Evolutionary conservation across 495 filamentous ascomycete genomes (phyloP), one percentile per base, ranked within the genome.

Genomic region (Amphirosellinia nigrospora): DNA sequence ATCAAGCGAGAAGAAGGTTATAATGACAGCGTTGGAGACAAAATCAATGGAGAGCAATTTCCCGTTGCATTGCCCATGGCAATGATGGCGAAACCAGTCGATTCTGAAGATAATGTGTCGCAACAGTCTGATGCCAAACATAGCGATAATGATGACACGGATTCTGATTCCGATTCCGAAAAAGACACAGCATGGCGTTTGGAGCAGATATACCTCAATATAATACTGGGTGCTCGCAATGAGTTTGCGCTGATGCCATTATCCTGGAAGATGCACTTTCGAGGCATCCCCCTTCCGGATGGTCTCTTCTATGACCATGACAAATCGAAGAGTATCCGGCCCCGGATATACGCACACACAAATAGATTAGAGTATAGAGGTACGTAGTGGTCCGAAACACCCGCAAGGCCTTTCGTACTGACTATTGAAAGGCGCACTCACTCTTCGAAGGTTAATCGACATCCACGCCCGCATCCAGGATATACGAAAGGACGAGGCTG

Each of bases 181-280:
- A 13, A 34, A 10, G 70, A 73, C 15, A 63, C 64, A 11, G 65
- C 39, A 43, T 76, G 72, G 76, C 76, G 74, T 45, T 48, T 50
- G 32, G 76, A 78, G 59, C 74, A 78, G 46, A 60, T 72, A 43
- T 74, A 55, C 26, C 64, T 78, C 28, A 74, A 76, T 63, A 58
- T 71, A 11, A 63, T 78, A 23, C 46, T 78, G 10, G 74, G 70
- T n/a, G 71, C 63, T 19, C 72, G 74, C 23, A 66, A 78, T 28
- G 69, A 73, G 66, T 78, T 71, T 21, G 64, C 76, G 3, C 53
- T 76, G 50, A 76, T 78, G 76, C 76, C 76, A 41, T 69, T 71
- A 5, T 74, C 72, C 26, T 78, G 76, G 76, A 72, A 45, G 58
- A 74, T 76, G 74, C 74, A 78, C 66, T 76, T 78, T 23, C 70